Base-by-base conservation (phyloP, 345 rosid genomes). In the Lumnitzera racemosa region DNA sequence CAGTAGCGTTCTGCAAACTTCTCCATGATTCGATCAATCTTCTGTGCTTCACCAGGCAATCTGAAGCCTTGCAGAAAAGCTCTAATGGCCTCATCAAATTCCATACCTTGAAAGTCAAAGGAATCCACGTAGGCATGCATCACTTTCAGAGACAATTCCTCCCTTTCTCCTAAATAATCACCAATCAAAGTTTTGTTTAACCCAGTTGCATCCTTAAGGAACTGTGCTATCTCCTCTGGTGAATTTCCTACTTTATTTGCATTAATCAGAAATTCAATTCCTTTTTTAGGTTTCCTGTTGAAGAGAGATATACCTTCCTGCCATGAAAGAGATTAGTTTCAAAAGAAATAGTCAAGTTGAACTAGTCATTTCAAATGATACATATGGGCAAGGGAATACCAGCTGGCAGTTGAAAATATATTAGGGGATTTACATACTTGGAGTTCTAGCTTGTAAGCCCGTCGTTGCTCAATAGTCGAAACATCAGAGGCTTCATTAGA, bases 241-340 rank as follows among this genome's bases (percentile, higher is more conserved):
- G 99, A 78, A 66, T 67, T 72, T 16, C 99, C 99, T 71, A 94
- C 89, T 76, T 94, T 94, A 73, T 83, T 94, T 67, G 99, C 90
- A 74, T 86, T 90, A 69, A 94, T 83, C 51, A 94, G 87, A 80
- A 90, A 94, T 70, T 86, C 96, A 78, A 94, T 90, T 48, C 99
- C 99, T 76, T 81, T 94, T 75, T 86, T 90, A 69, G 99, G 97
- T 70, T 94, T 94, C 80, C 84, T 79, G 70, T 94, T 94, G 76
- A 94, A 94, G 80, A 90, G 90, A 69, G 99, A 90, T 61, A 94
- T 90, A 84, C 99, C 99, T 88, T 94, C 99, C 99, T 90, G 99
- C 87, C 95, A 85, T 59, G 72, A 79, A 81, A 71, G 64, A 77
- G 77, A 70, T 57, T 74, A 72, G 63, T 53, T 58, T 16, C 63